Evolutionary conservation across 108 stramenopile species (phyloP).

Genomic region (Fistulifera pelliculosa): DNA sequence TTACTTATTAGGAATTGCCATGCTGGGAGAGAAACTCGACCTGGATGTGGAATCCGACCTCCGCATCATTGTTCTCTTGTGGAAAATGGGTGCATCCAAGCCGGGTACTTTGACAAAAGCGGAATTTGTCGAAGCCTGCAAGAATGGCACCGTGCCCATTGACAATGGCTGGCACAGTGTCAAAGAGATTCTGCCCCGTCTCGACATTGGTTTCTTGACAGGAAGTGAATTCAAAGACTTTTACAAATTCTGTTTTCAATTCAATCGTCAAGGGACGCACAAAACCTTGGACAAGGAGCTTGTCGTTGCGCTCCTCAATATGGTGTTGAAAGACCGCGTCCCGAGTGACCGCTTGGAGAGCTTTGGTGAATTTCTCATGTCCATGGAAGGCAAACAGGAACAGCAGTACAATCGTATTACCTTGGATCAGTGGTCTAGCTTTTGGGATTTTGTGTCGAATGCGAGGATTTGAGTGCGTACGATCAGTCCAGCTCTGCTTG

Average conservation of each 20-base stretch:
- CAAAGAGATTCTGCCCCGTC: conserved; percentile 42
- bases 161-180: conserved; percentile 54
- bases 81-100: conserved; percentile 77
- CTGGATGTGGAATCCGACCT: conserved; percentile 78
- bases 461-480: conserved; percentile 55
- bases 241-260: conserved; percentile 89
- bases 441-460: conserved; percentile 78
- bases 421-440: conserved; percentile 81
- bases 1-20: conserved; percentile 40
- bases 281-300: conserved; percentile 86
- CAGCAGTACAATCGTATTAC: conserved; percentile 55
- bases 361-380: conserved; percentile 55
- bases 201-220: conserved; percentile 88
- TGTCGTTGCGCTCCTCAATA: conserved; percentile 60
- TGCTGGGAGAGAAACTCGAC: conserved; percentile 68
- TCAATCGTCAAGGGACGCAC: conserved; percentile 87
- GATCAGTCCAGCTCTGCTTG: conserved; percentile 71
- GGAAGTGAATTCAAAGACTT: conserved; percentile 76
- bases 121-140: conserved; percentile 69
- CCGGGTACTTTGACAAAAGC: conserved; percentile 69
- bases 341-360: conserved; percentile 41
- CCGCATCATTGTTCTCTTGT: conserved; percentile 77
- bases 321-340: conserved; percentile 48
- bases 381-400: conserved; percentile 14
- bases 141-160: conserved; percentile 22